Percentiles rank a stretch among this genome's conserved stretches.
Evolutionary conservation across 805 yeast species (phyloP).

Genomic region (Zygosaccharomyces siamensis): DNA sequence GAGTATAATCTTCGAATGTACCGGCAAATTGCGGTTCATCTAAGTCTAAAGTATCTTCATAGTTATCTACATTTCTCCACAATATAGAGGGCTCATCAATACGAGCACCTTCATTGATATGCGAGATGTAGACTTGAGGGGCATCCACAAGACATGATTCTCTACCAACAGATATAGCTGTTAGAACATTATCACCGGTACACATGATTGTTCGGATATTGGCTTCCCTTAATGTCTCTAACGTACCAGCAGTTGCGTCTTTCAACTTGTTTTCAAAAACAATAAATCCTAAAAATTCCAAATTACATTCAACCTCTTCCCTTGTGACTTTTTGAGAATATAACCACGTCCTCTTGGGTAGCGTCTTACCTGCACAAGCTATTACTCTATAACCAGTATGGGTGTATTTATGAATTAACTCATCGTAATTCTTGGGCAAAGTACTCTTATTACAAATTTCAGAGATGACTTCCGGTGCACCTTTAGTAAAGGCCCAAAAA

Average conservation of each 20-base stretch:
- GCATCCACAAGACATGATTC: conserved; percentile 67
- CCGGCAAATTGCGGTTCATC: conserved; percentile 50
- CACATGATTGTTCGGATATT: conserved; percentile 86
- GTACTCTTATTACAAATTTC: conserved; percentile 68
- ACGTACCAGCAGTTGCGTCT: conserved; percentile 55
- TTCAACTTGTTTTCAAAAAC: conserved; percentile 90
- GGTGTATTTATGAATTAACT: conserved; percentile 74
- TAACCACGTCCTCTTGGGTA: conserved; percentile 44
- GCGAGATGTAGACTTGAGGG: conserved; percentile 58
- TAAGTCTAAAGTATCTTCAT: conserved; percentile 55
- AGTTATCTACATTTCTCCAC: conserved; percentile 69
- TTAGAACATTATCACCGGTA: conserved; percentile 92
- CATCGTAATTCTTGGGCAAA: conserved; percentile 70
- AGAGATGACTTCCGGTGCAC: conserved; percentile 93
- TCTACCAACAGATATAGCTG: conserved; percentile 89
- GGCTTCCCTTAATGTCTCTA: conserved; percentile 59
- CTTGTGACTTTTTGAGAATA: conserved; percentile 50
- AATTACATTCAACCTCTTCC: conserved; percentile 59
- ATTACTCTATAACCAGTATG: conserved; percentile 93
- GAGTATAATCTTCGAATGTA: conserved; percentile 43
- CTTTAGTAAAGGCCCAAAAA: conserved; percentile 68
- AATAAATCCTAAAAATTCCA: conserved; percentile 81
- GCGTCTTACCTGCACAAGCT: conserved; percentile 75
- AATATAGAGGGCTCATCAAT: conserved; percentile 33
- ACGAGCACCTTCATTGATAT: conserved; percentile 38